Percentiles rank a stretch among this genome's conserved stretches.
Conservation (phyloP, 495 filamentous ascomycete genomes). For the Trichocladium uniseriatum region DNA sequence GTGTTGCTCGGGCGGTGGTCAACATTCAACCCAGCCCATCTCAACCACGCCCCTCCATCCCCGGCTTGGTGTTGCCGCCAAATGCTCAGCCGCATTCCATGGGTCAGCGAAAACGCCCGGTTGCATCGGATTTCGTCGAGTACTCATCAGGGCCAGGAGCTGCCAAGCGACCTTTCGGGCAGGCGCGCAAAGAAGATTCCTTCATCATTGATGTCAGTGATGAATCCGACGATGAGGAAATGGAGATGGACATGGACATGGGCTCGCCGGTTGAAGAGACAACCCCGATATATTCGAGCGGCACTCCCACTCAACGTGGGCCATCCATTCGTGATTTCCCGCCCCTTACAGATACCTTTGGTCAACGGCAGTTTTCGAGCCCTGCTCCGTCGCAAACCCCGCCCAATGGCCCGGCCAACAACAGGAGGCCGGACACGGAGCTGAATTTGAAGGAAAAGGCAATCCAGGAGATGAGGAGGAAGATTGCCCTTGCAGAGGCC, state of each 20-base stretch:
- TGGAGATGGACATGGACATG: constrained; percentile 46
- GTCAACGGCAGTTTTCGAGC: constrained; percentile 29
- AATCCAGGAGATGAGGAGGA: constrained; percentile 65
- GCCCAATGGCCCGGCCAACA: constrained; percentile 14
- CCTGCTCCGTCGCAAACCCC: constrained; percentile 34
- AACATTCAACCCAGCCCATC: background rate
- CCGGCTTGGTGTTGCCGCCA: constrained; percentile 8
- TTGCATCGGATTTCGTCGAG: constrained; percentile 70
- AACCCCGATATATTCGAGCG: constrained; percentile 16
- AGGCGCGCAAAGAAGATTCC: constrained; percentile 37
- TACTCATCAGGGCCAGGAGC: constrained; percentile 37
- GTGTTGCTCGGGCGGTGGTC: background rate
- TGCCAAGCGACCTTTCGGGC: constrained; percentile 57
- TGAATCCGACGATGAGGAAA: constrained; percentile 35
- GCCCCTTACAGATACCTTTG: constrained; percentile 33
- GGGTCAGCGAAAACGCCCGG: constrained; percentile 62
- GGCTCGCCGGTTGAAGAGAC: constrained; percentile 35
- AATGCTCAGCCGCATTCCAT: constrained; percentile 1
- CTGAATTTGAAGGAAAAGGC: constrained; percentile 56
- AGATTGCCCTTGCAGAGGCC: constrained; percentile 68
- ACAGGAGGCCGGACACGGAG: constrained; percentile 35
- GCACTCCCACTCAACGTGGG: constrained; percentile 22
- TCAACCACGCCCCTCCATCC: constrained; percentile 3
- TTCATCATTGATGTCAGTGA: constrained; percentile 74
- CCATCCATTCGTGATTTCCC: constrained; percentile 37